A percentile compares a stretch with the other conserved stretches of the same genome.
These are phyloP conservation scores for Tricholoma furcatifolium DNA, from an alignment of 768 basidiomycete genomes.

Conservation along the genomic window DNA sequence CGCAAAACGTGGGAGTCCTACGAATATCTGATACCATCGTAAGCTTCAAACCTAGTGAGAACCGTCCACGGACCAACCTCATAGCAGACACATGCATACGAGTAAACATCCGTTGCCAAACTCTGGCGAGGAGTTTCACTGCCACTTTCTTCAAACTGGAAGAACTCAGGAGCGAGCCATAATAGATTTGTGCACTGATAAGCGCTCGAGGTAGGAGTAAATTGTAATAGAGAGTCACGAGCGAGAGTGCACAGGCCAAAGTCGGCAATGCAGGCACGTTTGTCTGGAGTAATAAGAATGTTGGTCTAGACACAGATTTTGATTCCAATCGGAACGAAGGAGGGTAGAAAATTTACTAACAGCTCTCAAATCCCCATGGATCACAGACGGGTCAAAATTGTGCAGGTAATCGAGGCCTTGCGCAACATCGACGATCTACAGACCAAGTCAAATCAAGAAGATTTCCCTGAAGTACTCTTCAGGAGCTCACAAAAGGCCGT, in stretches of 20 bases:
- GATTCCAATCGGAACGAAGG: background rate
- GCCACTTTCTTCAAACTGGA: constrained; percentile 1
- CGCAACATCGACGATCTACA: constrained; percentile 9
- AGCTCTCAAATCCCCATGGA: constrained; percentile 10
- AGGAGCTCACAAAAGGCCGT: constrained; percentile 3
- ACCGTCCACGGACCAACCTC: background rate
- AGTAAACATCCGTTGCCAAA: constrained; percentile 10
- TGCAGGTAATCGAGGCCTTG: constrained; percentile 7
- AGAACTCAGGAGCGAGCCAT: constrained; percentile 13
- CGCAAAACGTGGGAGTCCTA: constrained; percentile 7
- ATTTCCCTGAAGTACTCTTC: background rate
- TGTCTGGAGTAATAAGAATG: constrained; percentile 10
- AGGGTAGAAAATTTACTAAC: background rate
- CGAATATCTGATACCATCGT: constrained; percentile 1
- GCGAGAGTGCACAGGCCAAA: constrained; percentile 10
- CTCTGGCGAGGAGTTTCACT: constrained; percentile 5
- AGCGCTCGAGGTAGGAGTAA: constrained; percentile 6
- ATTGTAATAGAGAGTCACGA: constrained; percentile 3
- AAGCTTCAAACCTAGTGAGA: background rate
- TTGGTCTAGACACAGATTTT: constrained; percentile 3
- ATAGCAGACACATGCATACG: constrained; percentile 9
- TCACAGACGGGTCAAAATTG: constrained; percentile 9
- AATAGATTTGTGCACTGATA: constrained; percentile 2
- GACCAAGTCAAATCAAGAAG: background rate
- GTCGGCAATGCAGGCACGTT: constrained; percentile 13